These are phyloP conservation scores for Astrephomene gubernaculifera DNA, from an alignment of 139 green algal species.

Conservation along the genomic window DNA sequence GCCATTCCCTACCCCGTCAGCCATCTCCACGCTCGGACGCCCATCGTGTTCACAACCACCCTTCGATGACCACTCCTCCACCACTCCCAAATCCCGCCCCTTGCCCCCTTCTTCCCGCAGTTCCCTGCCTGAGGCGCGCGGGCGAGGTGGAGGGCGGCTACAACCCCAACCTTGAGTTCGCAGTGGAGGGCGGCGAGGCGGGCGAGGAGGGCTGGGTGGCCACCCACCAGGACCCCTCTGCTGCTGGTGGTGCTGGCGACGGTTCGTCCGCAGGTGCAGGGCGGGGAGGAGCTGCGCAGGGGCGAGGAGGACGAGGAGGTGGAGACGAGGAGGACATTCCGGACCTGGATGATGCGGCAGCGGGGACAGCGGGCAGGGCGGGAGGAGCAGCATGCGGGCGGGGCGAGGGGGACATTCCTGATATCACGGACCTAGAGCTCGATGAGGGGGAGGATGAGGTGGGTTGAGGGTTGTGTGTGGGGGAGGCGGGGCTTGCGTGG, in stretches of 20 bases:
- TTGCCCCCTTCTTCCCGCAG: conserved; percentile 48
- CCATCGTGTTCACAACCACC: too few relatives aligned
- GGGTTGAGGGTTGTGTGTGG: not conserved
- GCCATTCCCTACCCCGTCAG: too few relatives aligned
- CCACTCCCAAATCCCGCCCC: not conserved
- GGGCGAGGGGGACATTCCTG: conserved; percentile 78
- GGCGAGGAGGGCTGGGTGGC: conserved; percentile 80
- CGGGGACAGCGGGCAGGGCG: conserved; percentile 6
- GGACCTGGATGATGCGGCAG: conserved; percentile 51
- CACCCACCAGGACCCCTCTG: conserved; percentile 55
- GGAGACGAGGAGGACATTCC: conserved; percentile 68
- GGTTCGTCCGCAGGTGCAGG: not conserved
- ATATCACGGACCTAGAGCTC: conserved; percentile 83
- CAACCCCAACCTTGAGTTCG: conserved; percentile 66
- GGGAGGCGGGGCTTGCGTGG: not conserved
- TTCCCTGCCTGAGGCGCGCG: conserved; percentile 86
- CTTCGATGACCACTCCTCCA: too few relatives aligned
- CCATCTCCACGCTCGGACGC: too few relatives aligned
- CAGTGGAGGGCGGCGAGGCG: conserved; percentile 69
- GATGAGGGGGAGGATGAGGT: conserved; percentile 74
- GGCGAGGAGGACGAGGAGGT: not conserved
- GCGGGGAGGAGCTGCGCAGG: not conserved
- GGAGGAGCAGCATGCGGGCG: not conserved
- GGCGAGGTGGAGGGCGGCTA: conserved; percentile 66
- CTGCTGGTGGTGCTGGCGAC: not conserved